Base-by-base conservation (phyloP, 768 basidiomycete species). In the Chiua virens region DNA sequence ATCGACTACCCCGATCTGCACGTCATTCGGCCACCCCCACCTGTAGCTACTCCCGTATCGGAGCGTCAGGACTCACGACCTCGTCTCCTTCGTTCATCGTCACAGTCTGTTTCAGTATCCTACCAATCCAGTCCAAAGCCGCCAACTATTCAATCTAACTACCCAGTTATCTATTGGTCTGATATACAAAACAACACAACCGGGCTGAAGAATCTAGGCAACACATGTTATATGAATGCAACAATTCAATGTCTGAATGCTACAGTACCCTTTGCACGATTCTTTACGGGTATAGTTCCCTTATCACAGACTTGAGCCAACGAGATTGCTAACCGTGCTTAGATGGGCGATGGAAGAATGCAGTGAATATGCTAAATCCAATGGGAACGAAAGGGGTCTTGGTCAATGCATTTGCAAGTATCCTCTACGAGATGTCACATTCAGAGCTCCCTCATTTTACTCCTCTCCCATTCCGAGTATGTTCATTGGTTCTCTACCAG, bases 161-260 rank as follows among this genome's bases (percentile, higher is more conserved):
- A 89, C 64, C 87, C 89, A 5, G 85, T 92, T 20, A 76, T 76
- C 6, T 95, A 89, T 67, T 98, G 94, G 94, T 70, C 78, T 14
- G 90, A 94, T 64, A 75, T 82, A 36, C 81, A 86, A 54, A 83
- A 94, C 47, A 87, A 86, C 21, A 84, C 83, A 18, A 83, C 86
- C 0, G 96, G 96, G 4, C 68, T 99, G 65, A 95, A 95, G 80
- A 99, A 99, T 66, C 65, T 98, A 53, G 87, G 89, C 17, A 98
- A 98, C 67, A 99, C 97, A 8, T 99, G 97, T 68, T 99, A 98
- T 66, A 98, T 98, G 93, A 98, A 98, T 67, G 91, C 97, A 27
- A 94, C 93, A 7, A 82, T 99, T 15, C 97, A 99, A 70, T 99
- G 97, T 68, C 74, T 99, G 64, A 93, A 87, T 65, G 95, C 95